Conservation (phyloP, 306 rosid species). For the Corylus avellana region DNA sequence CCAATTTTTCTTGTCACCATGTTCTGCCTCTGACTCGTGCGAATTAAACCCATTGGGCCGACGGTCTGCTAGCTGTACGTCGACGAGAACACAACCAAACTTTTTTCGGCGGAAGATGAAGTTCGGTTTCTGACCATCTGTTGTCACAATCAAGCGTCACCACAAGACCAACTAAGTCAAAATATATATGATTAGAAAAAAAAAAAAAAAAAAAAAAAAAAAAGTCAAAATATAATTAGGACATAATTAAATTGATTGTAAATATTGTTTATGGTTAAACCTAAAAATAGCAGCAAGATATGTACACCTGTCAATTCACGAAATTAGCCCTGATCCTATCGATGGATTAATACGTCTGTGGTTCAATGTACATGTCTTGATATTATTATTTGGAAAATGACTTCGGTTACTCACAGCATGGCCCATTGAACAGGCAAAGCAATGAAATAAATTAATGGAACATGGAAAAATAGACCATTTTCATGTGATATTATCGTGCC, state of each 20-base stretch:
- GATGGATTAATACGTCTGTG: not conserved
- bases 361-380: not conserved
- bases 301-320: not conserved
- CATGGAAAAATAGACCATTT: not conserved
- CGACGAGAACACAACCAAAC: not conserved
- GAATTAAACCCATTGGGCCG: no score
- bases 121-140: constrained; percentile 7
- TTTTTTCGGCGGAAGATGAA: constrained; percentile 22
- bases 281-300: not conserved
- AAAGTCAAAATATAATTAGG: constrained; percentile 2
- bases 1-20: not conserved
- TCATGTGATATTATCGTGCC: not conserved
- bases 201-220: no score
- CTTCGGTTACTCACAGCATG: constrained; percentile 1
- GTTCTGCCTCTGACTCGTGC: not conserved
- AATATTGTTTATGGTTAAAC: not conserved
- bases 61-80: not conserved
- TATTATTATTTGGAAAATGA: constrained; percentile 5
- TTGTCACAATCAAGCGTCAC: constrained; percentile 12
- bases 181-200: no score
- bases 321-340: not conserved
- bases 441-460: not conserved
- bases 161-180: no score
- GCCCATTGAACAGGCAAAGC: not conserved
- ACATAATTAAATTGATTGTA: not conserved